Percentiles rank a stretch among this genome's conserved stretches.
Evolutionary conservation across 352 stramenopile genomes (phyloP).

Genomic region (Peronospora tabacina): DNA sequence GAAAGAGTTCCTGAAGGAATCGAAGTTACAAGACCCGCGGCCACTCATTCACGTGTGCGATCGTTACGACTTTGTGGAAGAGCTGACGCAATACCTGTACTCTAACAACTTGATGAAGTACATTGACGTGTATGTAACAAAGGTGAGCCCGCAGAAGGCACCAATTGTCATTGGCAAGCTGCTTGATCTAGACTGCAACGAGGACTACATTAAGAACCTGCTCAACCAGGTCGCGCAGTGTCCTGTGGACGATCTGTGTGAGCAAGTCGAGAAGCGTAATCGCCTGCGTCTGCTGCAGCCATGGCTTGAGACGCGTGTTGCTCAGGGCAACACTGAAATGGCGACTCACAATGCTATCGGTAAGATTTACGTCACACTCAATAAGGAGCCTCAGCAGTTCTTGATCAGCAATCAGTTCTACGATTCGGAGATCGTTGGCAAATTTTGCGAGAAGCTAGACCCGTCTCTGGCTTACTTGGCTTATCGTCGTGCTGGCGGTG

Average conservation of each 20-base stretch:
- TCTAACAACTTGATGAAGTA: slow-evolving; percentile 99
- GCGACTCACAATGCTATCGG: slow-evolving; percentile 99
- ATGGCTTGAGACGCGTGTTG: slow-evolving; percentile 98
- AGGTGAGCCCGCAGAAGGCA: slow-evolving; percentile 96
- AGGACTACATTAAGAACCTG: slow-evolving; percentile 99
- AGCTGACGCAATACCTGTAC: slow-evolving; percentile 99
- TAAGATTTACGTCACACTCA: slow-evolving; percentile 99
- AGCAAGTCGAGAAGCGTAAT: slow-evolving; percentile 99
- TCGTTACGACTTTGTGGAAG: slow-evolving; percentile 98
- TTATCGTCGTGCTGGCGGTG: slow-evolving; percentile 97
- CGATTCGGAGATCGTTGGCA: slow-evolving; percentile 97
- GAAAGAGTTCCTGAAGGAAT: slow-evolving; percentile 99
- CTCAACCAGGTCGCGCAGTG: slow-evolving; percentile 95
- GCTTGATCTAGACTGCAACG: slow-evolving; percentile 95
- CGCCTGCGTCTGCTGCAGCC: slow-evolving; percentile 97
- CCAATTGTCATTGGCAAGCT: slow-evolving; percentile 98
- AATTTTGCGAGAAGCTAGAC: slow-evolving; percentile 99
- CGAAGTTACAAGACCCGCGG: slow-evolving; percentile 97
- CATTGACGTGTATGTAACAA: slow-evolving; percentile 99
- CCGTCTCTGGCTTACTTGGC: slow-evolving; percentile 98
- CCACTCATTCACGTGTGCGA: slow-evolving; percentile 99
- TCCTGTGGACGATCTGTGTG: slow-evolving; percentile 97
- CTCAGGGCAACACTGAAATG: slow-evolving; percentile 97
- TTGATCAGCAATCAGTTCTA: slow-evolving; percentile 99
- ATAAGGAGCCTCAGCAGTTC: slow-evolving; percentile 98